Base-by-base conservation (phyloP, 1,284 basidiomycete genomes). In the Phellopilus nigrolimitatus region DNA sequence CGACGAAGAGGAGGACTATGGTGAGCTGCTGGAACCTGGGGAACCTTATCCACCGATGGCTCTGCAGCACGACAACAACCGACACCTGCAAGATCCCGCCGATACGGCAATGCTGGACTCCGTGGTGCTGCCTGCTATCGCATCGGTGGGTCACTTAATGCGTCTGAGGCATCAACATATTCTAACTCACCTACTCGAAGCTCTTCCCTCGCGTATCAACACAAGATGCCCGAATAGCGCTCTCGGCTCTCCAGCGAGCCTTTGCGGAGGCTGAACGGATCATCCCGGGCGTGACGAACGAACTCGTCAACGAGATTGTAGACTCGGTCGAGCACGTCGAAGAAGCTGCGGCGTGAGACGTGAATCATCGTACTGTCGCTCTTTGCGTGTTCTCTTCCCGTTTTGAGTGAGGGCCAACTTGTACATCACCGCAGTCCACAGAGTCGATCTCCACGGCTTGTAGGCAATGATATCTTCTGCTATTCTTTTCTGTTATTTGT, bases 241-340 rank as follows among this genome's bases (percentile, higher is more conserved):
- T 97, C 46, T 88, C 86, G 55, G 79, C 86, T 42, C 73, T 97
- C 10, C 88, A 94, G 61, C 77, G 87, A 42, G 93, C 94, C 2
- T 95, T 97, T 62, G 89, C 90, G 37, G 90, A 94, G 22, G 92
- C 93, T 3, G 94, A 97, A 69, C 76, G 87, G 53, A 85, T 91
- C 56, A 91, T 91, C 59, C 88, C 88, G 28, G 88, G 88, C 17
- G 82, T 91, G 36, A 86, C 88, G 17, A 68, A 87, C 69, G 88
- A 90, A 63, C 72, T 91, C 39, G 82, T 91, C 51, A 88, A 88
- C 64, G 88, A 91, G 68, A 89, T 91, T 56, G 88, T 91, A 19
- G 88, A 91, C 64, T 90, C 88, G n/a, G 88, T 91, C n/a, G 88
- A 91, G 64, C 87, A 87, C 60, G 87, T 91, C 34, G 88, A 90